Evolutionary conservation across 83 land plant species (phyloP).

Genomic region (Picea mariana): DNA sequence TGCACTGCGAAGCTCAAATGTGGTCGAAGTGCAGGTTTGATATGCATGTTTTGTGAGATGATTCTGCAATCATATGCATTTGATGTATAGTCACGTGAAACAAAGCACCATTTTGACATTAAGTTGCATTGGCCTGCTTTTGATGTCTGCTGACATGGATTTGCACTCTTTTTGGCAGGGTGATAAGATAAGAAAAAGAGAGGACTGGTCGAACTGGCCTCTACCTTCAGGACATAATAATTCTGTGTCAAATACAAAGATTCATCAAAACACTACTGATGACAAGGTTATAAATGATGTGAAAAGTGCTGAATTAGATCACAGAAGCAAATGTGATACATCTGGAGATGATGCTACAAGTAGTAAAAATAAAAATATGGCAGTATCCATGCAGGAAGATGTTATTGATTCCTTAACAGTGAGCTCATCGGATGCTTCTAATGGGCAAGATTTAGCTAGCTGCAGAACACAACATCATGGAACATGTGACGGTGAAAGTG

Average conservation of each 20-base stretch:
- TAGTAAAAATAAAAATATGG: no score
- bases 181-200: no score
- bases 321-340: no score
- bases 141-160: not conserved
- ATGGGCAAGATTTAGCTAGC: not conserved
- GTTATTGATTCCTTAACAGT: not conserved
- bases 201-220: no score
- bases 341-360: no score
- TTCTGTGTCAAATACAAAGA: no score
- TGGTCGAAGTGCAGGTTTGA: constrained; percentile 86
- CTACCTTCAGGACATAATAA: no score
- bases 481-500: constrained; percentile 2
- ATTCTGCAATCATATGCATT: not conserved
- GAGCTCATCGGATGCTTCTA: not conserved
- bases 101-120: not conserved
- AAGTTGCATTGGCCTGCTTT: not conserved
- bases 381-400: not conserved
- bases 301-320: no score
- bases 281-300: no score
- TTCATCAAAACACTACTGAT: no score
- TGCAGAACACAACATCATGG: constrained; percentile 5
- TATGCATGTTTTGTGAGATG: not conserved
- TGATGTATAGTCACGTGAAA: not conserved
- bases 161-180: constrained; percentile 11
- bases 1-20: constrained; percentile 60